Evolutionary conservation across 2,329 filamentous ascomycete species (phyloP).

Genomic region (Albifimbria verrucaria): DNA sequence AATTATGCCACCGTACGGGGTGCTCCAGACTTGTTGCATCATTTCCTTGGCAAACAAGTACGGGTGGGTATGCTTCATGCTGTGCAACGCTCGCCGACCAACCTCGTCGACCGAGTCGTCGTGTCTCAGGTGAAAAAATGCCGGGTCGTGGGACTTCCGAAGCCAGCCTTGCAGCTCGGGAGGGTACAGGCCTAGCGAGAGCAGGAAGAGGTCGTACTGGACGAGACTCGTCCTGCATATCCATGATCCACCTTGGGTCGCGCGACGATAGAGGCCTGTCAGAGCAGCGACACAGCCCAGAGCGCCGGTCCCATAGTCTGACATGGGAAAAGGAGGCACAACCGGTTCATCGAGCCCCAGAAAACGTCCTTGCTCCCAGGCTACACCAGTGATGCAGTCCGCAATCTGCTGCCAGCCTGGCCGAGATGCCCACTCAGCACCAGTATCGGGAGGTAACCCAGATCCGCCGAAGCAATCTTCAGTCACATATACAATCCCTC

Average conservation of each 20-base stretch:
- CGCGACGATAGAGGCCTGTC: neutral
- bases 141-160: neutral
- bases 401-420: constrained; percentile 36
- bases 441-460: constrained; percentile 22
- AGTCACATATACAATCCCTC: constrained; percentile 24
- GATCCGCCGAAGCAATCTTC: constrained; percentile 35
- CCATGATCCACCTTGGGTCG: neutral
- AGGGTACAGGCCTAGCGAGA: neutral
- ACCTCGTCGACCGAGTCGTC: constrained; percentile 4
- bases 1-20: neutral
- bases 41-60: neutral
- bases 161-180: neutral
- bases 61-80: neutral
- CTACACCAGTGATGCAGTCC: constrained; percentile 32
- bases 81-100: neutral
- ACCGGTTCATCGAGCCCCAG: constrained; percentile 28
- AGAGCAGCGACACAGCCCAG: constrained; percentile 1
- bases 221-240: neutral
- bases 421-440: constrained; percentile 10
- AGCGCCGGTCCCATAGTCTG: neutral
- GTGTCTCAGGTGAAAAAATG: constrained; percentile 1
- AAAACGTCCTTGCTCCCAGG: constrained; percentile 33
- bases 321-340: constrained; percentile 10
- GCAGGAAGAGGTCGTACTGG: constrained; percentile 1
- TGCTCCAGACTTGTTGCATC: neutral